phyloP scores from a whole-genome alignment of 805 yeast species.

The Yamadazyma paraphyllophila region DNA sequence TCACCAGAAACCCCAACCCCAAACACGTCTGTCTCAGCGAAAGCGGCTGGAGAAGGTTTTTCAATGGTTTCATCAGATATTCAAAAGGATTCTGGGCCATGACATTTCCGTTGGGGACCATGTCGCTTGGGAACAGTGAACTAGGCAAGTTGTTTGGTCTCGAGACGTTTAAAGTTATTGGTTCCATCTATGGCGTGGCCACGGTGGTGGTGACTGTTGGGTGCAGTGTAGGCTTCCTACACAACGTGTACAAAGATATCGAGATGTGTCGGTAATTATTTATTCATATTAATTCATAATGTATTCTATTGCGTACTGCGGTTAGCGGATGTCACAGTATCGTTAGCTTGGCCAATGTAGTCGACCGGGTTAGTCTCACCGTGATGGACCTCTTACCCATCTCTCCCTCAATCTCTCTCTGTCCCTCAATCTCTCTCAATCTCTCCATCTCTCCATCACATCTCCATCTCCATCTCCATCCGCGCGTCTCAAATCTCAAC shows the following conservation, averaged over 20 bases:
- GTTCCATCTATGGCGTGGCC: conserved; percentile 57
- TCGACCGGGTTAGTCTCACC: too few species aligned
- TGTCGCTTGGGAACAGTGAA: conserved; percentile 59
- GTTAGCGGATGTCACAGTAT: too few species aligned
- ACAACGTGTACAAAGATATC: conserved; percentile 6
- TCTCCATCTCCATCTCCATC: too few species aligned
- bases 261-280: not conserved
- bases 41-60: conserved; percentile 10
- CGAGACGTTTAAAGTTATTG: conserved; percentile 58
- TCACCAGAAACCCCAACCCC: conserved; percentile 28
- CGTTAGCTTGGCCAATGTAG: too few species aligned
- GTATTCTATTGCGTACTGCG: too few species aligned
- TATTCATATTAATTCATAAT: too few species aligned
- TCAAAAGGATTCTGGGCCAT: conserved; percentile 55
- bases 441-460: too few species aligned
- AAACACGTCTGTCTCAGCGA: conserved; percentile 17
- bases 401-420: too few species aligned
- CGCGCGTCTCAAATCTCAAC: too few species aligned
- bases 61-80: conserved; percentile 18
- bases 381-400: too few species aligned
- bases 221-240: conserved; percentile 30
- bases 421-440: too few species aligned
- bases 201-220: conserved; percentile 44
- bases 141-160: conserved; percentile 49
- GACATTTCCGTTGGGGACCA: conserved; percentile 89